Evolutionary conservation across 2,329 filamentous ascomycete species (phyloP), one percentile per base, ranked within the genome.

Genomic region (Pseudogymnoascus sp.): DNA sequence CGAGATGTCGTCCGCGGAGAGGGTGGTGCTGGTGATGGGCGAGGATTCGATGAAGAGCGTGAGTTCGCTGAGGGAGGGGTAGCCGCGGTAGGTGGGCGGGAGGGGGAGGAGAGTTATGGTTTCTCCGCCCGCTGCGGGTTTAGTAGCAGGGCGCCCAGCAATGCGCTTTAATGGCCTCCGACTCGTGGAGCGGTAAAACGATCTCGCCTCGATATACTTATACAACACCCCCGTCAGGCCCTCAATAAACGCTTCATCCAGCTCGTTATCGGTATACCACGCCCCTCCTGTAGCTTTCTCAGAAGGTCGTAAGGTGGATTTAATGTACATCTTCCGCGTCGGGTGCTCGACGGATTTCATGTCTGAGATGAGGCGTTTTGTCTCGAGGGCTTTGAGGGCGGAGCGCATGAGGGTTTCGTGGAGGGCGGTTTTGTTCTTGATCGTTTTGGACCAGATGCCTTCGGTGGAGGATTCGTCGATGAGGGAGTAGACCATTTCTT

Each of bases 261-360:
- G 82, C 66, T 92, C 89, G 60, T 91, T 90, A 65, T 96, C 92
- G 6, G 90, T 92, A 74, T 94, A 97, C 90, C 93, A 99, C 7
- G 91, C 89, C 1, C 94, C 94, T 58, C 94, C 94, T 0, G 92
- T 96, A 55, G 95, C 90, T 65, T 94, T 89, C 65, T 97, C 92
- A 61, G 88, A 90, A 0, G 94, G 93, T 9, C 86, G 85, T 64
- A 99, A 83, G 65, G 87, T 87, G 61, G 87, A 85, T 71, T 96
- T 87, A 82, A 99, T 96, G 80, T 94, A 99, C 83, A 96, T 96
- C 77, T 96, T 96, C 72, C 94, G 89, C 67, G 87, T 89, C 29
- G 91, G 90, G 71, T 89, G 87, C 76, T 96, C 92, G 75, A 96
- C 92, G 74, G 88, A 94, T 77, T 93, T 94, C 77, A 97, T 92